Conservation (phyloP, 1,284 basidiomycete genomes). For the Leccinum pachyderme region DNA sequence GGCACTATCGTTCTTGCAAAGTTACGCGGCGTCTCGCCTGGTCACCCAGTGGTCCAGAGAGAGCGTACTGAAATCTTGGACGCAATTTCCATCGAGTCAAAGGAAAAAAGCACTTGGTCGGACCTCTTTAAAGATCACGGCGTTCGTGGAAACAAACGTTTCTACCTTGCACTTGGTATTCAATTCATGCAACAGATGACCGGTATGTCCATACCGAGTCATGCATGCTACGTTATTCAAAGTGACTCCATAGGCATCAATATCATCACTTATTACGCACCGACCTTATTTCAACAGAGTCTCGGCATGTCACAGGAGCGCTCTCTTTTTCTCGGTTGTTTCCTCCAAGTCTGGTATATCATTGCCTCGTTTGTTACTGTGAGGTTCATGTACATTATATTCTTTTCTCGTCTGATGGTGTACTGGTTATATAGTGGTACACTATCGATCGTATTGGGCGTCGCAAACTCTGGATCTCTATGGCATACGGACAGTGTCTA, state of each 20-base stretch:
- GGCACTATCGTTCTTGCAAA: constrained; percentile 16
- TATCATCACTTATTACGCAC: constrained; percentile 17
- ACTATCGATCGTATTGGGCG: constrained; percentile 17
- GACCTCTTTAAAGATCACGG: constrained; percentile 16
- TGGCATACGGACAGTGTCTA: constrained; percentile 15
- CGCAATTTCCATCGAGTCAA: constrained; percentile 11
- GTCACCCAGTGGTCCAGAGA: constrained; percentile 8
- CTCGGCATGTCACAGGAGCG: constrained; percentile 14
- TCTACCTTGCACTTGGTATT: constrained; percentile 16
- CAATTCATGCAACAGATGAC: constrained; percentile 20
- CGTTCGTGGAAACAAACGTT: constrained; percentile 12
- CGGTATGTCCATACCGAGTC: constrained; percentile 1
- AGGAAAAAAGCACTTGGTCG: constrained; percentile 12
- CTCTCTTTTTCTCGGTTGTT: constrained; percentile 15
- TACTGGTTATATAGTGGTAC: constrained; percentile 7
- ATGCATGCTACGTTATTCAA: neutral
- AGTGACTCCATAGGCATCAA: constrained; percentile 10
- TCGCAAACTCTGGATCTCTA: constrained; percentile 19
- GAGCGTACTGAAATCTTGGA: constrained; percentile 12
- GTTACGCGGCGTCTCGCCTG: constrained; percentile 6
- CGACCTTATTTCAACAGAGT: constrained; percentile 14
- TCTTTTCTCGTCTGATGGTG: neutral
- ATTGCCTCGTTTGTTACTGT: constrained; percentile 15
- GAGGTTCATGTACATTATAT: neutral
- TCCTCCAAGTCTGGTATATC: constrained; percentile 18